These are phyloP conservation scores for Apiospora sp. DNA, from an alignment of 2,329 filamentous ascomycete genomes.

Conservation along the genomic window DNA sequence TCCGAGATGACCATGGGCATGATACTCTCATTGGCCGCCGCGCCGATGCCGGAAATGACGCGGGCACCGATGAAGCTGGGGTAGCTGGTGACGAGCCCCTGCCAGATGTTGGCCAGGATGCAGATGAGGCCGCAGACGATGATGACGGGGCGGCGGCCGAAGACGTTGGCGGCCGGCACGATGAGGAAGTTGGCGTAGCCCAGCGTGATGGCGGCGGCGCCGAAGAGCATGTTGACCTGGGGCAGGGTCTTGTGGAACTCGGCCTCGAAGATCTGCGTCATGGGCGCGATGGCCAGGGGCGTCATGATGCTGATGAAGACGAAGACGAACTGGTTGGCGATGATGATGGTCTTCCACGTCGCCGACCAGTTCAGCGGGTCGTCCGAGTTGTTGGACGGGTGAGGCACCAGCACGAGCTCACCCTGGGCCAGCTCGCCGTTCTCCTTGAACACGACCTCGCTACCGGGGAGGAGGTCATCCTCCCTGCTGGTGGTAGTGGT, in stretches of 20 bases:
- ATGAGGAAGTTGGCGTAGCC: slow-evolving; percentile 46
- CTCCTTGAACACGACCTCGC: slow-evolving; percentile 27
- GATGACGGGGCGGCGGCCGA: slow-evolving; percentile 44
- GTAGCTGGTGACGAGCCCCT: slow-evolving; percentile 41
- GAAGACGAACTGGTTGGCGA: slow-evolving; percentile 45
- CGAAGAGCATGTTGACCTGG: slow-evolving; percentile 45
- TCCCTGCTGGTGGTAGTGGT: not conserved
- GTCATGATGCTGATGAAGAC: slow-evolving; percentile 46
- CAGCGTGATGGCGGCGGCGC: slow-evolving; percentile 42
- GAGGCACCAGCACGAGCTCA: slow-evolving; percentile 37
- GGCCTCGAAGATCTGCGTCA: slow-evolving; percentile 45
- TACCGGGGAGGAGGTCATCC: slow-evolving; percentile 28
- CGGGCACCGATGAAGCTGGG: slow-evolving; percentile 42
- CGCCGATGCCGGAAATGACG: slow-evolving; percentile 42
- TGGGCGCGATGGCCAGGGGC: slow-evolving; percentile 45
- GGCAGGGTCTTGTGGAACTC: slow-evolving; percentile 44
- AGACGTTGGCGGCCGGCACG: slow-evolving; percentile 42
- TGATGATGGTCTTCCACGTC: slow-evolving; percentile 42
- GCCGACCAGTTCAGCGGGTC: slow-evolving; percentile 44
- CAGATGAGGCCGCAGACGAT: slow-evolving; percentile 42
- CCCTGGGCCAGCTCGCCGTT: not conserved
- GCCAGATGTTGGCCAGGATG: slow-evolving; percentile 43
- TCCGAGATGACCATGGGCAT: slow-evolving; percentile 46
- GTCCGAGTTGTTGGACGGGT: slow-evolving; percentile 34
- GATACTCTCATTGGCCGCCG: slow-evolving; percentile 44